A percentile compares a stretch with the other conserved stretches of the same genome.
These are phyloP conservation scores for Coemansia sp. DNA, from an alignment of 192 early-diverging fungal genomes.

Conservation along the genomic window DNA sequence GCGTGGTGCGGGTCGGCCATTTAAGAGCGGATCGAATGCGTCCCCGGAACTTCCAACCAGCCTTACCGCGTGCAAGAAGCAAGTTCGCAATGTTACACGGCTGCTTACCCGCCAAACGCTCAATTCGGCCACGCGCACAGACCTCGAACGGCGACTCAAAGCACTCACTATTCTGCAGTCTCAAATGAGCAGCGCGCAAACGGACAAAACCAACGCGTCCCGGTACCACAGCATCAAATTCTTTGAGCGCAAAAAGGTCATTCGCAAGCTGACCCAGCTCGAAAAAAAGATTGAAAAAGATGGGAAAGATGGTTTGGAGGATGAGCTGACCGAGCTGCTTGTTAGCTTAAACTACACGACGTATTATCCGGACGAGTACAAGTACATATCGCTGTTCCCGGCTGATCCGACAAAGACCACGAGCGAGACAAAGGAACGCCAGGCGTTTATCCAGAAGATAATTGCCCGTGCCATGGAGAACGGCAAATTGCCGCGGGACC, in stretches of 20 bases:
- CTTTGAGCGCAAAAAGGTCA: constrained; percentile 46
- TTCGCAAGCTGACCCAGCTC: constrained; percentile 25
- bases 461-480: constrained; percentile 30
- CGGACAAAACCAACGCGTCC: constrained; percentile 28
- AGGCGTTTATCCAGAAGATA: constrained; percentile 11
- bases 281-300: constrained; percentile 1
- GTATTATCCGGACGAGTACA: constrained; percentile 44
- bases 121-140: constrained; percentile 24
- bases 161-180: constrained; percentile 16
- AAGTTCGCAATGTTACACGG: constrained; percentile 29
- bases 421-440: constrained; percentile 18
- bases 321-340: constrained; percentile 12
- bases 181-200: constrained; percentile 20
- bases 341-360: constrained; percentile 43
- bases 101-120: constrained; percentile 14
- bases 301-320: not conserved
- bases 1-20: not conserved
- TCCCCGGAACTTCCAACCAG: constrained; percentile 20
- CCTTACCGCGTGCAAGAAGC: constrained; percentile 34
- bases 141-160: constrained; percentile 37
- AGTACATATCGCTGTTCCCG: constrained; percentile 49
- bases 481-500: constrained; percentile 29
- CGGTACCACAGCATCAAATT: constrained; percentile 43
- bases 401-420: constrained; percentile 28
- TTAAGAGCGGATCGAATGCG: not conserved